A percentile compares a stretch with the other conserved stretches of the same genome.
Conservation (phyloP, 2,329 filamentous ascomycete genomes). For the Leptoxyphium fumago region DNA sequence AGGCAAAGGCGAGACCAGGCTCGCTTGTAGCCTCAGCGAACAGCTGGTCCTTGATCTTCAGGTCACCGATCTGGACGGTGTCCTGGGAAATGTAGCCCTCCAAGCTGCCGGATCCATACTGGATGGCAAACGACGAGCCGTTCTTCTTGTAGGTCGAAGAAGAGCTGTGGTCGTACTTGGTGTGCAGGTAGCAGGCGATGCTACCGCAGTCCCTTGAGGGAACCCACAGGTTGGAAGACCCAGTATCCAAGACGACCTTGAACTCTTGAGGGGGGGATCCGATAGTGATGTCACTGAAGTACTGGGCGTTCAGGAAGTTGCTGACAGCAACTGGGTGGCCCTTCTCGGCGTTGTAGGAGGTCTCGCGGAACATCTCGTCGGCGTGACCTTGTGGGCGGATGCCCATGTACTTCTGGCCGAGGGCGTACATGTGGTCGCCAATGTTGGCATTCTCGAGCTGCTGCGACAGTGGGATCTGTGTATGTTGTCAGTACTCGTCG, state of each 20-base stretch:
- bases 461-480: conserved; percentile 1
- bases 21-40: conserved; percentile 95
- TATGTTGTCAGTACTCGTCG: background rate
- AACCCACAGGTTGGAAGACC: conserved; percentile 98
- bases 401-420: conserved; percentile 96
- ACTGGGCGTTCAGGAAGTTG: conserved; percentile 98
- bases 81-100: conserved; percentile 91
- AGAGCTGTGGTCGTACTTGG: conserved; percentile 81
- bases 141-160: conserved; percentile 93
- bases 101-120: conserved; percentile 87
- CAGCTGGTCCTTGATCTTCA: conserved; percentile 76
- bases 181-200: conserved; percentile 96
- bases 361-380: conserved; percentile 67
- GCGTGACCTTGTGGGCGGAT: conserved; percentile 52
- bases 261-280: conserved; percentile 86
- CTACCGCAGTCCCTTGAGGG: conserved; percentile 80
- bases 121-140: conserved; percentile 80
- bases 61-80: conserved; percentile 70
- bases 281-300: conserved; percentile 93
- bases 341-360: conserved; percentile 49
- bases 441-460: conserved; percentile 60
- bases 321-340: conserved; percentile 73
- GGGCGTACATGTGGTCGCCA: conserved; percentile 62
- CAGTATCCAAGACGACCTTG: conserved; percentile 97
- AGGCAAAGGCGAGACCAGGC: conserved; percentile 93